Base-by-base conservation (phyloP, 164 flowering plant genomes). In the Warburgia ugandensis region DNA sequence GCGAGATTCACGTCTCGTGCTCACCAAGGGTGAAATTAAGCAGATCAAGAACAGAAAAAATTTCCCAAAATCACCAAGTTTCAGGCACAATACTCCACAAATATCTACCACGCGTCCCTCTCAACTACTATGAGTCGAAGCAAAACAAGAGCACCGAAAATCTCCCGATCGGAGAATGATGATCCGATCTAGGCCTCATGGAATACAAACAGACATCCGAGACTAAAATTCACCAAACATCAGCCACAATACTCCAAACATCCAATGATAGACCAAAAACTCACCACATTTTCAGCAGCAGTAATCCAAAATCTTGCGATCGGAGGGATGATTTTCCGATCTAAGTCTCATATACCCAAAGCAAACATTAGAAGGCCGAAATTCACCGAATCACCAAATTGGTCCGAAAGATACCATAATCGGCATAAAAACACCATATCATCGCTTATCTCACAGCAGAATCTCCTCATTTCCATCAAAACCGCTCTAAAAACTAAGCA, bases 401-500 rank as follows among this genome's bases (percentile, higher is more conserved):
- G n/a, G n/a, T n/a, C n/a, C n/a, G n/a, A n/a, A n/a, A n/a, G n/a
- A n/a, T n/a, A n/a, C n/a, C n/a, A n/a, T n/a, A n/a, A n/a, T n/a
- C n/a, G n/a, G n/a, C n/a, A n/a, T n/a, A n/a, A n/a, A n/a, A n/a
- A n/a, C n/a, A n/a, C n/a, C n/a, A n/a, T n/a, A n/a, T n/a, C n/a
- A n/a, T n/a, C n/a, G n/a, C n/a, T n/a, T n/a, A n/a, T n/a, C n/a
- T n/a, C n/a, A n/a, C n/a, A n/a, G n/a, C n/a, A n/a, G n/a, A n/a
- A n/a, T n/a, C n/a, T n/a, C n/a, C n/a, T n/a, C n/a, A n/a, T n/a
- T n/a, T n/a, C n/a, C n/a, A n/a, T n/a, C n/a, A 30, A 4, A 30
- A 48, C 10, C 31, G 36, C 37, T 19, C 37, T 25, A 48, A 48
- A 14, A 31, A 8, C 25, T n/a, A 48, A 36, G 20, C 37, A 48